A percentile compares a stretch with the other conserved stretches of the same genome.
Evolutionary conservation across 768 basidiomycete species (phyloP).

Genomic region (Gloeopeniophorella convolvens): DNA sequence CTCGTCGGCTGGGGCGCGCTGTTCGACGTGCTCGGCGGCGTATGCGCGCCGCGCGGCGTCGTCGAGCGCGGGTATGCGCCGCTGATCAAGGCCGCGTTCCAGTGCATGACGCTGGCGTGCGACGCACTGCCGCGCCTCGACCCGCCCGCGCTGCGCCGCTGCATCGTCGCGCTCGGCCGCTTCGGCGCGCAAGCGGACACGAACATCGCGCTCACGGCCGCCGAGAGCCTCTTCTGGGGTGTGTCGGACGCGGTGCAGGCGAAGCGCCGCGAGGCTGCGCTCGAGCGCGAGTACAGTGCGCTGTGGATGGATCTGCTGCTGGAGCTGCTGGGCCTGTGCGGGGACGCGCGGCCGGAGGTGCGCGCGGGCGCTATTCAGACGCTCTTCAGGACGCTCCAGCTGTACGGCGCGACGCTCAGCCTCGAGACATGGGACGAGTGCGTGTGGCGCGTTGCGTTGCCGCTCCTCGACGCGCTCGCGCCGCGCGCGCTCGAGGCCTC

Average conservation of each 20-base stretch:
- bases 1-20: constrained; percentile 91
- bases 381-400: constrained; percentile 85
- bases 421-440: constrained; percentile 83
- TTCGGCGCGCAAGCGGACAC: constrained; percentile 93
- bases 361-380: constrained; percentile 94
- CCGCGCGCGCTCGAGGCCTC: constrained; percentile 41
- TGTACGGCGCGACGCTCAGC: constrained; percentile 85
- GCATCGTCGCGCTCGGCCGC: constrained; percentile 84
- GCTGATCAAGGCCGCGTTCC: constrained; percentile 89
- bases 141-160: constrained; percentile 76
- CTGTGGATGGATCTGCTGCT: constrained; percentile 92
- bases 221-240: constrained; percentile 90
- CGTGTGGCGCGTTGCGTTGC: constrained; percentile 88
- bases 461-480: constrained; percentile 68
- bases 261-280: constrained; percentile 59
- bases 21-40: constrained; percentile 86
- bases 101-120: constrained; percentile 88
- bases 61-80: constrained; percentile 63
- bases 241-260: constrained; percentile 93
- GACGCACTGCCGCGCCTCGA: constrained; percentile 84
- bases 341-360: constrained; percentile 80
- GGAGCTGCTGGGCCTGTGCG: constrained; percentile 77
- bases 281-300: constrained; percentile 66
- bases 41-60: constrained; percentile 58
- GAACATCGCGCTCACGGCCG: constrained; percentile 92